A percentile compares a stretch with the other conserved stretches of the same genome.
Conservation (phyloP, 1,284 basidiomycete species). For the Rugiboletus extremiorientalis region DNA sequence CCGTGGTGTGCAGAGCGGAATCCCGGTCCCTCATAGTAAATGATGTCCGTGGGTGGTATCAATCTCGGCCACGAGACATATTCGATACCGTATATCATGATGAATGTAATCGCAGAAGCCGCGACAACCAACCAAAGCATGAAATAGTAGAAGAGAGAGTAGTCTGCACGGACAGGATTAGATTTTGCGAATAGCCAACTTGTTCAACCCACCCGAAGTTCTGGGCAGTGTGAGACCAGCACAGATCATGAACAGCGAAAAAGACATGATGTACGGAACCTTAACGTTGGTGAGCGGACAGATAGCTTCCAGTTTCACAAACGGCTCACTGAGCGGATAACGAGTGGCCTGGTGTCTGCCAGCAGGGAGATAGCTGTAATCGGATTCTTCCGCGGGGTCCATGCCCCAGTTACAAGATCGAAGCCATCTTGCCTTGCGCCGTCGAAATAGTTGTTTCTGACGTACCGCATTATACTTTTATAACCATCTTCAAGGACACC, state of each 20-base stretch:
- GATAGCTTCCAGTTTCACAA: neutral
- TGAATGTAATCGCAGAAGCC: conserved; percentile 61
- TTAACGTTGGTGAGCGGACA: conserved; percentile 34
- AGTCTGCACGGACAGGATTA: conserved; percentile 46
- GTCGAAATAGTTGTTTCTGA: conserved; percentile 98
- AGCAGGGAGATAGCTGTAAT: conserved; percentile 66
- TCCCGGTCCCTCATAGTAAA: conserved; percentile 87
- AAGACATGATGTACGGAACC: conserved; percentile 84
- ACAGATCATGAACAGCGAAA: conserved; percentile 85
- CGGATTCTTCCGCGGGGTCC: conserved; percentile 77
- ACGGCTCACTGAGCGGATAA: conserved; percentile 75
- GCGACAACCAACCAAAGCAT: conserved; percentile 74
- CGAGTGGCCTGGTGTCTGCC: conserved; percentile 75
- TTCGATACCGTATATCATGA: conserved; percentile 77
- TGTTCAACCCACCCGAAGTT: conserved; percentile 65
- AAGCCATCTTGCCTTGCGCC: conserved; percentile 91
- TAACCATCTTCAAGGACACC: conserved; percentile 86
- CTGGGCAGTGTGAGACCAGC: conserved; percentile 83
- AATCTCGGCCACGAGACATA: conserved; percentile 97
- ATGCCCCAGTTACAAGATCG: conserved; percentile 92
- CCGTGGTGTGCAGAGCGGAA: conserved; percentile 79
- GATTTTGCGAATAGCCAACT: conserved; percentile 3
- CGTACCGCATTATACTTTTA: conserved; percentile 86
- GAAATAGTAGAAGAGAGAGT: conserved; percentile 81
- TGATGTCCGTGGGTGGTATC: conserved; percentile 79